A percentile compares a stretch with the other conserved stretches of the same genome.
phyloP scores from a whole-genome alignment of 2,329 filamentous ascomycete species.

The Fusarium subglutinans region DNA sequence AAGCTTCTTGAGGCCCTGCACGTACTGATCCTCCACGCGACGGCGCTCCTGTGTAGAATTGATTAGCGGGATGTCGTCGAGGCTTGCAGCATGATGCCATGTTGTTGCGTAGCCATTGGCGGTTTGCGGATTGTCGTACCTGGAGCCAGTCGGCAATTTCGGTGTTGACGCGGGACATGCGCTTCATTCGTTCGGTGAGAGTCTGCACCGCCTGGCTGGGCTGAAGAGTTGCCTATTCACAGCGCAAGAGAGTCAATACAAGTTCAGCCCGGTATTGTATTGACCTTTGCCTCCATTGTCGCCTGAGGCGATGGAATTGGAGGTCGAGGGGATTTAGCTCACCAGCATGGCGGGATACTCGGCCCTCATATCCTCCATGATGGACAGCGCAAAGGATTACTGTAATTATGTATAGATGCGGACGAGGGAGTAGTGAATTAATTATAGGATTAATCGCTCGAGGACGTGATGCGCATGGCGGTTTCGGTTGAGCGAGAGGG shows the following conservation, averaged over 20 bases:
- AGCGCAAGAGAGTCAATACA: constrained; percentile 32
- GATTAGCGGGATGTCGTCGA: constrained; percentile 9
- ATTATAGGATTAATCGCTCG: constrained; percentile 28
- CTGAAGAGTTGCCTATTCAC: constrained; percentile 76
- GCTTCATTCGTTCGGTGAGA: constrained; percentile 86
- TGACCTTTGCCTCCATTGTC: not conserved
- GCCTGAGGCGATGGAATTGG: not conserved
- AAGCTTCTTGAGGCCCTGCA: constrained; percentile 82
- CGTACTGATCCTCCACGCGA: constrained; percentile 90
- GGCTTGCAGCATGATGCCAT: not conserved
- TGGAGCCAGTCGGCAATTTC: constrained; percentile 98
- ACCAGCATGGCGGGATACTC: constrained; percentile 97
- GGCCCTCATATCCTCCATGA: constrained; percentile 80
- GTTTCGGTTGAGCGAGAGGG: constrained; percentile 24
- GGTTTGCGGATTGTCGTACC: constrained; percentile 62
- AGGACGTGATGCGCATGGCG: constrained; percentile 25
- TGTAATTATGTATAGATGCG: constrained; percentile 28
- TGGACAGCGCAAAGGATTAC: constrained; percentile 46
- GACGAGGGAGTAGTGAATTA: constrained; percentile 11
- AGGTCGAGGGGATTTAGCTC: constrained; percentile 51
- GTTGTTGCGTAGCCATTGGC: constrained; percentile 13
- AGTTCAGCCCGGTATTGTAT: not conserved
- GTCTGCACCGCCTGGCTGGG: constrained; percentile 83
- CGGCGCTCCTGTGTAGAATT: constrained; percentile 78
- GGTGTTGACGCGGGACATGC: constrained; percentile 84